Percentiles rank a stretch among this genome's conserved stretches.
phyloP scores from a whole-genome alignment of 768 basidiomycete genomes.

The Rhizopogon roseolus region DNA sequence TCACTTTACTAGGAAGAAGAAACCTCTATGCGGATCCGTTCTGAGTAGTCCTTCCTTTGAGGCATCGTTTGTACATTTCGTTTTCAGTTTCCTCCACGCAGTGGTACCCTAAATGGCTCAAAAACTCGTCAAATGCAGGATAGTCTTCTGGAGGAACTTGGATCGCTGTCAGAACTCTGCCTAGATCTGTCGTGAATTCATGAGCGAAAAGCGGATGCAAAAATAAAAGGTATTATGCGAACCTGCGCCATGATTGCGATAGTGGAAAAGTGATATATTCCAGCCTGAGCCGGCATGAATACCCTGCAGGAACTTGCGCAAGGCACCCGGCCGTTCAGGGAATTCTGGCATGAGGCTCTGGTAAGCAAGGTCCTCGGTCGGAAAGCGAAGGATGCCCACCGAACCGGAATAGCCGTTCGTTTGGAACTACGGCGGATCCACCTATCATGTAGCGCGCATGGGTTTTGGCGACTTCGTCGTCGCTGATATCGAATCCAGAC shows the following conservation, averaged over 20 bases:
- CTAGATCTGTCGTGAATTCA: constrained; percentile 59
- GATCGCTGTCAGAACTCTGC: constrained; percentile 89
- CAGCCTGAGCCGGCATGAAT: constrained; percentile 64
- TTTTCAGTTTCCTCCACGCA: constrained; percentile 95
- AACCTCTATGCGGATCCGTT: too few species aligned
- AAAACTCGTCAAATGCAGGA: constrained; percentile 66
- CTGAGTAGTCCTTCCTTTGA: constrained; percentile 26
- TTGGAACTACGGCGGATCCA: constrained; percentile 66
- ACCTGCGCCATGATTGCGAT: constrained; percentile 97
- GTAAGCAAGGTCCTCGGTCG: not conserved
- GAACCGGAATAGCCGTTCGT: constrained; percentile 91
- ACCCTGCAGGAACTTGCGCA: constrained; percentile 85
- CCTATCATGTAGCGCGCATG: constrained; percentile 96
- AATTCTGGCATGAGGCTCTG: constrained; percentile 57
- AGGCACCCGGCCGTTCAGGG: constrained; percentile 89
- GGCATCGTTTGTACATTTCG: constrained; percentile 72
- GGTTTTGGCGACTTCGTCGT: constrained; percentile 93
- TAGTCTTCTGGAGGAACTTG: constrained; percentile 77
- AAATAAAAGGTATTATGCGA: constrained; percentile 22
- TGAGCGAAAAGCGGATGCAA: not conserved
- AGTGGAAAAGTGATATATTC: constrained; percentile 98
- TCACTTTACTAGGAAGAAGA: too few species aligned
- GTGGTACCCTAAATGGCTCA: constrained; percentile 75
- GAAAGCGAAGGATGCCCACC: constrained; percentile 46
- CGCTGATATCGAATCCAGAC: constrained; percentile 85